Base-by-base conservation (phyloP, 139 green algal species). In the Volvox reticuliferus region DNA sequence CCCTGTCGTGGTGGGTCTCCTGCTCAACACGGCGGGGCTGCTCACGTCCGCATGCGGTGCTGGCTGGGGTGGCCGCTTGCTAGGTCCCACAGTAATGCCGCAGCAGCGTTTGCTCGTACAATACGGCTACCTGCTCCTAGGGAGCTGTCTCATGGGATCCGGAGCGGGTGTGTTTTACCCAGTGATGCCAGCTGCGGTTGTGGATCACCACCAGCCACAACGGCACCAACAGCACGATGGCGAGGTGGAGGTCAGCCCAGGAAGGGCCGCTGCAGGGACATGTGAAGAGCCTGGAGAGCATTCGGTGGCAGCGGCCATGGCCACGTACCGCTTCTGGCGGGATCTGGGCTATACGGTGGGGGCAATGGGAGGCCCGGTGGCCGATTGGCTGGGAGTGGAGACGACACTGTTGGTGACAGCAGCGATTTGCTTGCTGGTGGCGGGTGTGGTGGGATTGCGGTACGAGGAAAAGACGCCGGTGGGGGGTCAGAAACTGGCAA, bases 121-220 rank as follows among this genome's bases (percentile, higher is more conserved):
- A 19, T 91, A 87, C 77, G 87, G 87, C 33, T 91, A 91, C 78
- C 87, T 91, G 21, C 1, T 87, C 32, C 78, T 91, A 26, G 77
- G 35, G 17, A 83, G 69, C 73, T 80, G 73, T n/a, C 73, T 89
- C 20, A 89, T 89, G 85, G 85, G 85, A 18, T 28, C 68, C 3
- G 85, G 85, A 5, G 77, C 32, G 33, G 87, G 76, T 73, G 30
- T 67, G 35, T 81, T 44, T 24, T 85, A 87, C 81, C 62, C 81
- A 0, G 81, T 87, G 6, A 87, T 87, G 81, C 30, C 81, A 63
- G 81, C 81, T 26, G 81, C 81, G 2, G 62, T 87, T 1, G 81
- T 71, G n/a, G 81, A 87, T 33, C 81, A 87, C 30, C 28, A 86
- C 36, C 2, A 12, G 6, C 18, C 12, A 20, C 71, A 18, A 9